Evolutionary conservation across 1,284 basidiomycete genomes (phyloP), one percentile per base, ranked within the genome.

Genomic region (Pseudozyma thailandica): DNA sequence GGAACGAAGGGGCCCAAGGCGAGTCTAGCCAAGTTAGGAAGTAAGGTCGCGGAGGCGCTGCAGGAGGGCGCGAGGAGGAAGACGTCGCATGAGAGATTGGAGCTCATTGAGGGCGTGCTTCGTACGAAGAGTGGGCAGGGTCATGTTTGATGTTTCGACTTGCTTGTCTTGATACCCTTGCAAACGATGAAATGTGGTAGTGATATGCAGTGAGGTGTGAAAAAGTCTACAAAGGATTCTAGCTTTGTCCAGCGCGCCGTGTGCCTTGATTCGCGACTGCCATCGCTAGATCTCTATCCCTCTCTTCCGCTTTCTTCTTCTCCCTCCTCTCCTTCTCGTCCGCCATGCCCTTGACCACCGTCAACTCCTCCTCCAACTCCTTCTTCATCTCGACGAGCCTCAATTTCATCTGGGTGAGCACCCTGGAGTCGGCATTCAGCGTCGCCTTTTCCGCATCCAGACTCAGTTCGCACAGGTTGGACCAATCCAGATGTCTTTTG

Each of bases 401-500:
- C 30, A 64, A 25, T 43, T 57, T 71, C 7, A 20, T 15, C 37
- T 60, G 51, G 6, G 61, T 55, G 35, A 71, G 9, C 12, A 41
- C 41, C 10, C 62, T 38, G 27, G 57, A 54, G 25, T 75, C 69
- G 6, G 48, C 48, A 31, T 65, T 66, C 35, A 75, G 23, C 7
- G 28, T 56, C 13, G 55, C 38, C 55, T 63, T 72, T 42, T 63
- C 59, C 21, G 61, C 57, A 39, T 68, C 68, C 28, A 71, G 21
- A n/a, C 52, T 41, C 6, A 59, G 13, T 33, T 71, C 68, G 52
- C 60, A 59, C 23, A 71, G 47, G 25, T 71, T 64, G 7, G 61
- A 55, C 73, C 73, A 75, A 15, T 72, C 73, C 3, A 54, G 6
- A 38, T 75, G 73, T 10, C 68, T 41, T 23, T 57, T 51, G 41